Base-by-base conservation (phyloP, 2,329 filamentous ascomycete genomes). In the Hypocreales sp. region DNA sequence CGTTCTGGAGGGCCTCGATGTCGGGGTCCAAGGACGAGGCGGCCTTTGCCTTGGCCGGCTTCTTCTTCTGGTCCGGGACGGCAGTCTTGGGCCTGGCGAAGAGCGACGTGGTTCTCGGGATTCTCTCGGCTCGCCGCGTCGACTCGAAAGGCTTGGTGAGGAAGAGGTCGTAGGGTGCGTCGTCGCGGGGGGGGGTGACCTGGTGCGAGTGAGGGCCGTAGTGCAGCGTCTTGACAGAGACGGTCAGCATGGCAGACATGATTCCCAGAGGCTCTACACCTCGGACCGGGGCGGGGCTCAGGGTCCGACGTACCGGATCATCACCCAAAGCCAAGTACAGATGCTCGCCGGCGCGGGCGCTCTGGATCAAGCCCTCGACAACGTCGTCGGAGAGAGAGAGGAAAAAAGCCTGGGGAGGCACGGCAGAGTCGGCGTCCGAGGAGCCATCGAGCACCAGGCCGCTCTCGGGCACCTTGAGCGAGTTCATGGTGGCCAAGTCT, bases 341-440 rank as follows among this genome's bases (percentile, higher is more conserved):
- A 24, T 61, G 54, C 30, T 67, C 58, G 27, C 67, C 68, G 52
- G 61, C 58, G 40, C 64, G 63, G 21, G 67, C 60, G 40, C 64
- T 68, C 46, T 58, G 59, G 38, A 77, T 72, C 62, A 77, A 67
- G 35, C 68, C 60, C 44, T 72, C 66, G 40, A 77, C 64, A 27
- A 71, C 56, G 43, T 55, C 56, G 44, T 72, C 62, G 39, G 55
- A 61, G 35, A 77, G 50, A n/a, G 56, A 61, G 30, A 77, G 51
- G 35, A 66, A 60, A 42, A 76, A 68, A 18, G 64, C 66, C 41
- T 72, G 67, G 17, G 56, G 53, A 7, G 63, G 64, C 20, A 66
- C 50, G 31, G 53, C 48, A 27, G 55, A 52, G 30, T 51, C 45
- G 27, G 58, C 56, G 23, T 41, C 40, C 37, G 60, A 51, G 35